Conservation (phyloP, 2,329 filamentous ascomycete genomes). For the Fusarium citri region DNA sequence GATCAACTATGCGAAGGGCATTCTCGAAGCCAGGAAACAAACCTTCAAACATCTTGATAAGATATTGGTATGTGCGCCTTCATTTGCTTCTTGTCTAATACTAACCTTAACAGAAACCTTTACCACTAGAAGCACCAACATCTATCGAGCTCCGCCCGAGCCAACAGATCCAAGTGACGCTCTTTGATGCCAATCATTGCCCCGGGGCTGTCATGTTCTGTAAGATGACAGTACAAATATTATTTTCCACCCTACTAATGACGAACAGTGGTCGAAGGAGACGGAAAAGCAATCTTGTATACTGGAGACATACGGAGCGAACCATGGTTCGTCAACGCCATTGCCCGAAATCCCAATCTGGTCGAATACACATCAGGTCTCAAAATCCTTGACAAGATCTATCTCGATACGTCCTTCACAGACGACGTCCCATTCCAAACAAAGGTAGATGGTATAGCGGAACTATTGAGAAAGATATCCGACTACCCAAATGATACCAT, state of each 20-base stretch:
- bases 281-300: slow-evolving; percentile 80
- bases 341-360: slow-evolving; percentile 77
- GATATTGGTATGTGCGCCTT: slow-evolving; percentile 64
- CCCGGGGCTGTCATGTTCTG: slow-evolving; percentile 90
- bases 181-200: slow-evolving; percentile 94
- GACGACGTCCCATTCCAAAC: slow-evolving; percentile 62
- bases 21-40: slow-evolving; percentile 78
- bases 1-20: slow-evolving; percentile 82
- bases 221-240: slow-evolving; percentile 47
- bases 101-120: slow-evolving; percentile 68
- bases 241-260: background rate
- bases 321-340: slow-evolving; percentile 82
- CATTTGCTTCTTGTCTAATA: rapidly evolving
- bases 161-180: slow-evolving; percentile 78
- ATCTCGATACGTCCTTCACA: slow-evolving; percentile 86
- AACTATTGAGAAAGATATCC: slow-evolving; percentile 76
- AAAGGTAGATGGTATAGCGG: slow-evolving; percentile 79
- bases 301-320: slow-evolving; percentile 91
- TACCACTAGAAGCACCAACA: slow-evolving; percentile 85
- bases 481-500: slow-evolving; percentile 78
- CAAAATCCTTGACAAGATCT: slow-evolving; percentile 81
- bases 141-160: slow-evolving; percentile 78
- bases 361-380: slow-evolving; percentile 77
- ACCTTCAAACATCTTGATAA: slow-evolving; percentile 81
- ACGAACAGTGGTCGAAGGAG: slow-evolving; percentile 75